Percentiles rank a stretch among this genome's conserved stretches.
These are phyloP conservation scores for Saccharum hybrid DNA, from an alignment of 202 grass and related monocot genomes.

Conservation along the genomic window DNA sequence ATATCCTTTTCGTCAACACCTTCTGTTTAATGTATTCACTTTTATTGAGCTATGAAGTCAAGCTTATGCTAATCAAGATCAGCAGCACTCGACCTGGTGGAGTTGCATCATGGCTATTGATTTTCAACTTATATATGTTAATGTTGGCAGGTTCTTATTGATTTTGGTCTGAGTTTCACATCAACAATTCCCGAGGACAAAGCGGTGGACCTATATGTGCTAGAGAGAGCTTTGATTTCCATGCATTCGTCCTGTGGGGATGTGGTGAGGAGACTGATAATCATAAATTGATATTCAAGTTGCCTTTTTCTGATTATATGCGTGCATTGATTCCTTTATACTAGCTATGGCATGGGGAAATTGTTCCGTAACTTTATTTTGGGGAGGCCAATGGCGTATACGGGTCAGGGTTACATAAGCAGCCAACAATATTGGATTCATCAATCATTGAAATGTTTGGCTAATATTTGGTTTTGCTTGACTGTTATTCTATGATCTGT, in stretches of 20 bases:
- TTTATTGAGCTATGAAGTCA: constrained; percentile 12
- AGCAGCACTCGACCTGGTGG: not conserved
- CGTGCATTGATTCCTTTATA: not conserved
- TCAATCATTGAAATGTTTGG: not conserved
- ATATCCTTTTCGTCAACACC: not conserved
- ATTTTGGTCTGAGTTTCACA: constrained; percentile 95
- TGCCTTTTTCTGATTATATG: constrained; percentile 6
- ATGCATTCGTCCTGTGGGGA: constrained; percentile 96
- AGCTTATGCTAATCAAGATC: constrained; percentile 1
- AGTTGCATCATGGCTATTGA: constrained; percentile 21
- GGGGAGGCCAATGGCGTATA: not conserved
- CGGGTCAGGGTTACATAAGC: not conserved
- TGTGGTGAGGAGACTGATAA: constrained; percentile 59
- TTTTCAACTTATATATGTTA: constrained; percentile 7
- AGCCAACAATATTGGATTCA: not conserved
- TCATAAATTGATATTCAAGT: constrained; percentile 8
- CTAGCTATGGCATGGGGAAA: not conserved
- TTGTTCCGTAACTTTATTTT: not conserved
- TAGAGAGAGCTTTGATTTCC: constrained; percentile 96
- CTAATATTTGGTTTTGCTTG: constrained; percentile 10
- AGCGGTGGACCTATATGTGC: constrained; percentile 91
- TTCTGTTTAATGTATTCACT: constrained; percentile 4
- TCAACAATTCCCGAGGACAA: constrained; percentile 93
- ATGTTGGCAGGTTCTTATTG: constrained; percentile 77
- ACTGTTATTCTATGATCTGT: not conserved